These are phyloP conservation scores for Euclidium syriacum DNA, from an alignment of 345 rosid species.

Conservation along the genomic window DNA sequence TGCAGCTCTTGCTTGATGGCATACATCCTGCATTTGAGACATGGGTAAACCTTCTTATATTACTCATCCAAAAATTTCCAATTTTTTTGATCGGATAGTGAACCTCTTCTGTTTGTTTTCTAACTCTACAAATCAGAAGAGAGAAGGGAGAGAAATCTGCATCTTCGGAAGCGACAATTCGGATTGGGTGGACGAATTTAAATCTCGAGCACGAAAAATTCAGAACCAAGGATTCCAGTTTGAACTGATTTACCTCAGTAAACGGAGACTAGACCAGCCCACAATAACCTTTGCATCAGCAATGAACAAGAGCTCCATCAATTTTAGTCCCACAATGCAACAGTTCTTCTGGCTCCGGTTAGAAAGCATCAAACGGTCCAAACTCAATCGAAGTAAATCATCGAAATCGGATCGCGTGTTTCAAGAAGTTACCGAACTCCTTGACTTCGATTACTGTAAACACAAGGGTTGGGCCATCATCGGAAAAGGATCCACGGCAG, in stretches of 20 bases:
- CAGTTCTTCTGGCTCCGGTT: slow-evolving; percentile 65
- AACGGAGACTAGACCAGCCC: too few relatives aligned
- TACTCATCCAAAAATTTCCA: background rate
- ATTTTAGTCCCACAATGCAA: slow-evolving; percentile 37
- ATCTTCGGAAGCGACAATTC: slow-evolving; percentile 50
- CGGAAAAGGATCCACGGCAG: slow-evolving; percentile 44
- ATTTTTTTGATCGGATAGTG: background rate
- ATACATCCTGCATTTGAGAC: slow-evolving; percentile 46
- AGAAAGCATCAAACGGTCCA: slow-evolving; percentile 58
- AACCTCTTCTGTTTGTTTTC: too few relatives aligned
- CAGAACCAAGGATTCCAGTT: slow-evolving; percentile 40
- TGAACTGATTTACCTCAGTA: slow-evolving; percentile 51
- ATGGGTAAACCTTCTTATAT: slow-evolving; percentile 49
- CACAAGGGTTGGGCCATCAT: slow-evolving; percentile 59
- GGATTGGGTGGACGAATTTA: slow-evolving; percentile 49
- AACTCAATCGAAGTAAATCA: slow-evolving; percentile 26
- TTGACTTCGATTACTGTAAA: slow-evolving; percentile 32
- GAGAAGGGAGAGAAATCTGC: slow-evolving; percentile 54
- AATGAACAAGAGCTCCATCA: slow-evolving; percentile 33
- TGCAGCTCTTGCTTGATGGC: slow-evolving; percentile 44
- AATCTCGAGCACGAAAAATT: slow-evolving; percentile 31
- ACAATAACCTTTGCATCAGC: slow-evolving; percentile 20
- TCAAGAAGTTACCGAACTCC: slow-evolving; percentile 38
- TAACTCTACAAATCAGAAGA: slow-evolving; percentile 40
- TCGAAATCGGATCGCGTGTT: slow-evolving; percentile 39